Base-by-base conservation (phyloP, 1,284 basidiomycete species). In the Kwoniella shivajii region DNA sequence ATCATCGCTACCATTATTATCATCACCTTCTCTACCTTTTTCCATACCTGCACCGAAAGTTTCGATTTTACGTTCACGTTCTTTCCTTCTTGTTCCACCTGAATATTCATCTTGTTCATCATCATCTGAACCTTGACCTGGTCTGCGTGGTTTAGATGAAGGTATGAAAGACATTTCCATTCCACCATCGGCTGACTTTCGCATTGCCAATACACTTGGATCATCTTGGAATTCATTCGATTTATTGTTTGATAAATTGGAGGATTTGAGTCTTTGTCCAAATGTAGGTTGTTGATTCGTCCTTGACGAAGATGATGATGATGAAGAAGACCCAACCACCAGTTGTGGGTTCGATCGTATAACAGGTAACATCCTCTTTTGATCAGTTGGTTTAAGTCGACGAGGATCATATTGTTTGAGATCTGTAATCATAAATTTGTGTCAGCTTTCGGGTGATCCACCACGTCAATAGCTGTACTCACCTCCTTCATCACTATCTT, bases 1-100 rank as follows among this genome's bases (percentile, higher is more conserved):
- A 10, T 74, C 71, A 27, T 83, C 83, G 30, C 31, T 29, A 10
- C 47, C 46, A 67, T 85, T 69, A 56, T 80, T 80, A 39, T 78
- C 77, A 7, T 74, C 71, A 29, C 83, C 83, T 39, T 27, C 36
- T 6, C 47, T 42, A 7, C 89, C 90, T 73, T 83, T 88, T 81
- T 92, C 92, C 85, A 92, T 81, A 27, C 88, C 92, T 44, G 84
- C 88, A 45, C 88, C 94, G 75, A 92, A 95, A 59, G 76, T 81
- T 73, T 93, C 88, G 37, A 87, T 84, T 18, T 86, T 85, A 2
- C 45, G 20, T n/a, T n/a, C n/a, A 69, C 86, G 85, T 65, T 82
- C 78, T 61, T 75, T 77, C 42, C 79, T 77, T 50, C 80, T 80
- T 67, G 71, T 56, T 34, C 74, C 73, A n/a, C 72, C 73, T 33